Evolutionary conservation across 305 asterid species (phyloP).

Genomic region (Caryopteris hybrid): DNA sequence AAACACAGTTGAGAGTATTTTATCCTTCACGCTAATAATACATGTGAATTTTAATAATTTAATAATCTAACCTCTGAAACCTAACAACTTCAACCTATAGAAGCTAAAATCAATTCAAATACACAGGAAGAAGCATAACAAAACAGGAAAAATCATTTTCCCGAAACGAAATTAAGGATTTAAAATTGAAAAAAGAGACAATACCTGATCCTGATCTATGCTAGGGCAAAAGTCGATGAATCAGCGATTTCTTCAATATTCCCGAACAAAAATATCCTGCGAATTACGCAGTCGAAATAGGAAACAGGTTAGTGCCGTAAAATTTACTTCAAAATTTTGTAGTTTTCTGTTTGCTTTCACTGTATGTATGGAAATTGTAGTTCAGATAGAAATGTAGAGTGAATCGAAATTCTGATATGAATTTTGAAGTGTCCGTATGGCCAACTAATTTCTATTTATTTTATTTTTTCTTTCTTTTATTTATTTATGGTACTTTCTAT

Average conservation of each 20-base stretch:
- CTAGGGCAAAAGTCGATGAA: slow-evolving; percentile 20
- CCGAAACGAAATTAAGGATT: background rate
- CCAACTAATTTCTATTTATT: background rate
- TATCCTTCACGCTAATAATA: too few relatives aligned
- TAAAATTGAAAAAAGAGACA: background rate
- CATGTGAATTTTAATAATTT: too few relatives aligned
- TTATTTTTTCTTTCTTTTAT: too few relatives aligned
- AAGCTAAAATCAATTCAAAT: slow-evolving; percentile 15
- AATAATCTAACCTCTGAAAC: background rate
- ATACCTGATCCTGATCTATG: slow-evolving; percentile 39
- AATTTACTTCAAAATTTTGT: slow-evolving; percentile 12
- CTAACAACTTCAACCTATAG: background rate
- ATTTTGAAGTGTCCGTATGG: too few relatives aligned
- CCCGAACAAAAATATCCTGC: slow-evolving; percentile 6
- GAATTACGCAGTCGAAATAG: slow-evolving; percentile 13
- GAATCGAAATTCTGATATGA: slow-evolving; percentile 4
- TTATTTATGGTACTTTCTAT: too few relatives aligned
- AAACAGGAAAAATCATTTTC: background rate
- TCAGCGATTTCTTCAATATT: background rate
- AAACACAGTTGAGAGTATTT: too few relatives aligned
- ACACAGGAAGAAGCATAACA: background rate
- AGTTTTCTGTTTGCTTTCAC: slow-evolving; percentile 8
- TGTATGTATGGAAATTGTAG: slow-evolving; percentile 12
- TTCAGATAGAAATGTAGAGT: background rate
- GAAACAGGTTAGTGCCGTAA: background rate